These are phyloP conservation scores for Moelleriella libera DNA, from an alignment of 2,329 filamentous ascomycete genomes.

Conservation along the genomic window DNA sequence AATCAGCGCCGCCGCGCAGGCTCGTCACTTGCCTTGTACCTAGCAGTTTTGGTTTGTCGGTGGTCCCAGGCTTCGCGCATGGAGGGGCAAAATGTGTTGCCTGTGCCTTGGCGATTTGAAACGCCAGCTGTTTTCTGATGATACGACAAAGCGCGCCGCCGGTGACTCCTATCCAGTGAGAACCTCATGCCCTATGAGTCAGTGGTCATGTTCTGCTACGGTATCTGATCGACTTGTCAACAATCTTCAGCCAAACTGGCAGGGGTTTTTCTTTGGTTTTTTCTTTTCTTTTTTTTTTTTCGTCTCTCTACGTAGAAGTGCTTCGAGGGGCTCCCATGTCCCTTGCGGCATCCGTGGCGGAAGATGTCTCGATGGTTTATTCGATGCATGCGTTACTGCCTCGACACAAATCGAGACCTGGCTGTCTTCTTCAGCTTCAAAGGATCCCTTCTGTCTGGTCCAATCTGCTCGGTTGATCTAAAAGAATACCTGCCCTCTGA, in stretches of 20 bases:
- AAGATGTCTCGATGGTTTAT: no score
- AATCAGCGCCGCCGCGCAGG: slow-evolving; percentile 4
- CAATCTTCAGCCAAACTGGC: no score
- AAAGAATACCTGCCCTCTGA: background rate
- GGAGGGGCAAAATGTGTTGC: background rate
- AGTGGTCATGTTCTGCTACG: no score
- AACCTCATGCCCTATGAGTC: no score
- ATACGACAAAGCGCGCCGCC: background rate
- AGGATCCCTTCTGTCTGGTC: background rate
- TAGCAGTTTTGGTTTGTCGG: background rate
- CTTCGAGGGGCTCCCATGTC: no score
- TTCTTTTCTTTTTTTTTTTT: no score
- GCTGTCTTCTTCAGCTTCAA: background rate
- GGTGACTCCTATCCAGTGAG: background rate
- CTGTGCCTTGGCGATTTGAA: background rate
- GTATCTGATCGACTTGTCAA: no score
- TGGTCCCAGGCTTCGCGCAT: background rate
- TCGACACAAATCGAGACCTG: no score
- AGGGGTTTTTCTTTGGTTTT: no score
- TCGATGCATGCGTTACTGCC: no score
- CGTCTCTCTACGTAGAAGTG: no score
- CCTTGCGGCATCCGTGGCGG: no score
- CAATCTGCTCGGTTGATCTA: background rate
- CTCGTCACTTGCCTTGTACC: background rate
- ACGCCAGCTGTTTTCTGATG: background rate